These are phyloP conservation scores for Ascochyta pisi DNA, from an alignment of 2,329 filamentous ascomycete genomes.

Conservation along the genomic window DNA sequence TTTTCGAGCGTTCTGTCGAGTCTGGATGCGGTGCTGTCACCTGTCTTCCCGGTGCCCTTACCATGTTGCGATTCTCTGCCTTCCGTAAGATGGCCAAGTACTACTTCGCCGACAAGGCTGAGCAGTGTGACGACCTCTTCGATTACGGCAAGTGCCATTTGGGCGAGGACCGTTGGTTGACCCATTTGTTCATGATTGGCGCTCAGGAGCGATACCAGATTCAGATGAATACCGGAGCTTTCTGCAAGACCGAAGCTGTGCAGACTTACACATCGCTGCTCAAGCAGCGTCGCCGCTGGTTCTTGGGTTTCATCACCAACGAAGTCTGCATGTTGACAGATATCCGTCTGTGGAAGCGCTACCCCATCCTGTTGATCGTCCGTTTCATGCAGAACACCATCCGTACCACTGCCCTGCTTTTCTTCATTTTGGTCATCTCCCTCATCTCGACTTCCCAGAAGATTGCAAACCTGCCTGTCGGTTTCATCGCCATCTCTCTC, in stretches of 20 bases:
- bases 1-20: conserved; percentile 95
- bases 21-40: conserved; percentile 94
- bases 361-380: conserved; percentile 83
- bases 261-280: conserved; percentile 84
- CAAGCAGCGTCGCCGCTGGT: conserved; percentile 96
- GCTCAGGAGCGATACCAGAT: conserved; percentile 94
- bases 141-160: conserved; percentile 96
- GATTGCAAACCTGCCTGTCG: conserved; percentile 80
- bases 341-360: conserved; percentile 86
- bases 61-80: conserved; percentile 93
- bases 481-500: conserved; percentile 91
- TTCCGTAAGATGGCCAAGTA: conserved; percentile 97
- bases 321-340: conserved; percentile 98
- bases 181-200: conserved; percentile 98
- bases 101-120: conserved; percentile 96
- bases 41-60: conserved; percentile 92
- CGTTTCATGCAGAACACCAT: conserved; percentile 97
- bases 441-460: conserved; percentile 83
- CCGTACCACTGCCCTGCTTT: conserved; percentile 88
- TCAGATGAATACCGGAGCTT: conserved; percentile 95
- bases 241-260: conserved; percentile 97
- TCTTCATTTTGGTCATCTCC: conserved; percentile 91
- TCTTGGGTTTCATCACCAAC: conserved; percentile 96
- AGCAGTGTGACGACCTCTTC: conserved; percentile 94
- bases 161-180: conserved; percentile 95